phyloP scores from a whole-genome alignment of 2,329 filamentous ascomycete genomes.

The Fusarium verticillioides region DNA sequence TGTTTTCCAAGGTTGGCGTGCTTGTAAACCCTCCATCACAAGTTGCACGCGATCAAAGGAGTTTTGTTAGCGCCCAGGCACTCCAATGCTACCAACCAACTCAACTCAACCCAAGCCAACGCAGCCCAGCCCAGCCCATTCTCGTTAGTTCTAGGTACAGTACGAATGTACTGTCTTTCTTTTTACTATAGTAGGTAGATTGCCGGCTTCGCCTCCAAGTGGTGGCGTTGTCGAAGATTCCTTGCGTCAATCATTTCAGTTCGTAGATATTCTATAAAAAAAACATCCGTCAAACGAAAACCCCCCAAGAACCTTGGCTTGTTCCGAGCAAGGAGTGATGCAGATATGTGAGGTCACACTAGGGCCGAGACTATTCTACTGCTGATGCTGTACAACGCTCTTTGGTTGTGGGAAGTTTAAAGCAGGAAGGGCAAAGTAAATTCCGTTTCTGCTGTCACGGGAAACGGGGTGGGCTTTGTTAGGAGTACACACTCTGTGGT shows the following conservation, averaged over 20 bases:
- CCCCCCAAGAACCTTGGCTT: background rate
- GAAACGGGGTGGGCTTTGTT: conserved; percentile 32
- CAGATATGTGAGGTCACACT: conserved; percentile 4
- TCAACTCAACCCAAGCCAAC: background rate
- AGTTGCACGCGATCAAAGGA: conserved; percentile 30
- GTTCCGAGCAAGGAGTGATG: background rate
- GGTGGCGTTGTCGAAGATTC: conserved; percentile 27
- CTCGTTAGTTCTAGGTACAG: conserved; percentile 16
- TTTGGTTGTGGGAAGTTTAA: conserved; percentile 4
- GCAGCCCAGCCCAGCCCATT: background rate
- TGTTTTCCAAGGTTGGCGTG: conserved; percentile 8
- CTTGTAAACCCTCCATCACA: conserved; percentile 21
- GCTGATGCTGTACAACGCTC: conserved; percentile 6
- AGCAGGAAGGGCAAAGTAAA: background rate
- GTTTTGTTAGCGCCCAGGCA: conserved; percentile 33
- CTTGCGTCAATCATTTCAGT: background rate
- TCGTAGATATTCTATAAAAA: background rate
- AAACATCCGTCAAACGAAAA: background rate
- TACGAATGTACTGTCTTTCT: background rate
- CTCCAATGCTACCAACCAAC: conserved; percentile 1
- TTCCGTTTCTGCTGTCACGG: conserved; percentile 9
- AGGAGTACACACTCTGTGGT: background rate
- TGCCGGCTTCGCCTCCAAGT: conserved; percentile 9
- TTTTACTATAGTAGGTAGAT: background rate
- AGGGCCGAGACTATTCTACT: conserved; percentile 18